Evolutionary conservation across 441 rosid genomes (phyloP).

Genomic region (Viola pubescens): DNA sequence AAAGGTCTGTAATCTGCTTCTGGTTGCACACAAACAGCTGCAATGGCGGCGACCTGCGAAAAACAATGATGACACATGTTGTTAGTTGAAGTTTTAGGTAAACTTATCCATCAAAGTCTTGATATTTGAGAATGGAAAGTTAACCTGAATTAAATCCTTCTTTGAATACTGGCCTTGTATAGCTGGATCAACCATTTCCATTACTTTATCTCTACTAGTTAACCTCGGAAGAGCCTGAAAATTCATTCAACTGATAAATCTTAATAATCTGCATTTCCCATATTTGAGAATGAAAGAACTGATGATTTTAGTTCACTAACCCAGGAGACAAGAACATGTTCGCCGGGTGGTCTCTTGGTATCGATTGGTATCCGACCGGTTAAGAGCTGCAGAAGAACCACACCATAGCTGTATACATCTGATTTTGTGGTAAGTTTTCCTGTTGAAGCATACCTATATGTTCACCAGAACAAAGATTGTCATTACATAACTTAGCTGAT

Average conservation of each 20-base stretch:
- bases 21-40: conserved; percentile 81
- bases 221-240: conserved; percentile 79
- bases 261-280: not conserved
- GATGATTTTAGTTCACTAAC: conserved; percentile 30
- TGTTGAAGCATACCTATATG: conserved; percentile 61
- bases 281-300: not conserved
- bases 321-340: conserved; percentile 86
- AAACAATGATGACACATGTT: not conserved
- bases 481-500: not conserved
- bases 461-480: conserved; percentile 7
- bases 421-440: conserved; percentile 91
- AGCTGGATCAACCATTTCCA: conserved; percentile 76
- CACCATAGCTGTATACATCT: conserved; percentile 83
- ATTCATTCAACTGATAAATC: not conserved
- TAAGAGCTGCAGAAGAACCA: conserved; percentile 68
- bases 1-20: conserved; percentile 92
- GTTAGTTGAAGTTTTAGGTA: not conserved
- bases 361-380: conserved; percentile 79
- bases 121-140: conserved; percentile 3
- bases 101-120: not conserved
- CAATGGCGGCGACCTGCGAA: conserved; percentile 71
- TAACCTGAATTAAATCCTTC: conserved; percentile 81
- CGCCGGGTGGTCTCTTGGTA: conserved; percentile 55
- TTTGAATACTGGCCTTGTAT: conserved; percentile 54
- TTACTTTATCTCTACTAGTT: conserved; percentile 56